Evolutionary conservation across 176 grass and related monocot genomes (phyloP).

Genomic region (Lolium perenne): DNA sequence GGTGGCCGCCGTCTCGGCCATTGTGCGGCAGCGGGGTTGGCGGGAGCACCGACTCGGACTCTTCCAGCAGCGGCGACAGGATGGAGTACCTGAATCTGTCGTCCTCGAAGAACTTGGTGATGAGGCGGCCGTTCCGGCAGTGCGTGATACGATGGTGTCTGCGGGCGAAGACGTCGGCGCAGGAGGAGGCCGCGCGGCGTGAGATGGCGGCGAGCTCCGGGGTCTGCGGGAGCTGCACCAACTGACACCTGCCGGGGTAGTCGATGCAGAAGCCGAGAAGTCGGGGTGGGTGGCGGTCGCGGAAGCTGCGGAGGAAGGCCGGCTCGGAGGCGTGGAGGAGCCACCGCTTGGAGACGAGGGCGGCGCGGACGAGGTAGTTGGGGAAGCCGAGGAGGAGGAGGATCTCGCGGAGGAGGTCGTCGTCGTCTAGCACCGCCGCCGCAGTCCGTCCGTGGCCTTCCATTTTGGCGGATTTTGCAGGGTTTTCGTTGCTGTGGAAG

Average conservation of each 20-base stretch:
- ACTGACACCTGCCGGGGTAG: not conserved
- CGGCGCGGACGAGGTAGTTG: not conserved
- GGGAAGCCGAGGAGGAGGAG: not conserved
- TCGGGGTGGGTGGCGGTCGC: not conserved
- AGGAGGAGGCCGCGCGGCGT: no score
- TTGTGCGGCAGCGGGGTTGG: not conserved
- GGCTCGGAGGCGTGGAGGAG: not conserved
- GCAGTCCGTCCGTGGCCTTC: no score
- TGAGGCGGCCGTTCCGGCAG: not conserved
- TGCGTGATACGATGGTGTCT: no score
- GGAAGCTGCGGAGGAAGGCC: not conserved
- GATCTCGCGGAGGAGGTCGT: no score
- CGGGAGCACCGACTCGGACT: not conserved
- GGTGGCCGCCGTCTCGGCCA: no score
- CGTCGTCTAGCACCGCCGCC: no score
- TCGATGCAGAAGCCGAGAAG: not conserved
- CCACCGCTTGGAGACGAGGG: not conserved
- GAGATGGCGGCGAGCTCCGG: no score
- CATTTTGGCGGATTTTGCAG: no score
- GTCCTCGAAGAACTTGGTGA: not conserved
- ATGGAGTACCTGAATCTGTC: not conserved
- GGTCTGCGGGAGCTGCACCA: no score
- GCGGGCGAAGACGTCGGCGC: no score
- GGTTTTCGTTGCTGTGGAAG: no score
- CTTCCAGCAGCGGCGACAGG: not conserved